phyloP scores from a whole-genome alignment of 345 rosid species.

The Chamaenerion angustifolium region DNA sequence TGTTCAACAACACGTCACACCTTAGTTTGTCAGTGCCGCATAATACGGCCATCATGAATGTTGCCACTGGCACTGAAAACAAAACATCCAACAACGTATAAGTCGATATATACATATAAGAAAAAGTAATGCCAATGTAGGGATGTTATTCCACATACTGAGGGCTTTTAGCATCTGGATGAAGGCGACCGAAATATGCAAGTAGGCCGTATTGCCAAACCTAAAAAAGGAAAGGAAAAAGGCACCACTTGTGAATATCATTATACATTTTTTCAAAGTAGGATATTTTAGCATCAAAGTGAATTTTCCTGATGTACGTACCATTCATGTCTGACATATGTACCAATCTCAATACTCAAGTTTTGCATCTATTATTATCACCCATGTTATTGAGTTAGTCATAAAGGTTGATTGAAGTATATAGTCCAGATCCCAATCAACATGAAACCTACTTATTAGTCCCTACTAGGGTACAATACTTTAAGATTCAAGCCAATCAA shows the following conservation, averaged over 20 bases:
- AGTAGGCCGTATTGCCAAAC: constrained; percentile 97
- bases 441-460: no score
- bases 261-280: neutral
- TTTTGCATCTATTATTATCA: no score
- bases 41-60: constrained; percentile 80
- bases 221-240: constrained; percentile 20
- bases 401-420: no score
- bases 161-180: constrained; percentile 99
- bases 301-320: neutral
- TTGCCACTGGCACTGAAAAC: constrained; percentile 94
- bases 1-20: constrained; percentile 88
- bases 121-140: no score
- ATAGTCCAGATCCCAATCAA: no score
- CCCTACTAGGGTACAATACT: no score
- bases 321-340: no score
- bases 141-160: constrained; percentile 40
- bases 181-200: constrained; percentile 94
- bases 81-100: constrained; percentile 11
- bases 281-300: neutral
- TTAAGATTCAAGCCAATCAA: no score
- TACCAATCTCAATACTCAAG: no score
- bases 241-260: neutral
- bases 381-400: no score
- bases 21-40: constrained; percentile 92
- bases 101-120: no score